Evolutionary conservation across 1,284 basidiomycete genomes (phyloP).

Genomic region (Phlebopus sp.): DNA sequence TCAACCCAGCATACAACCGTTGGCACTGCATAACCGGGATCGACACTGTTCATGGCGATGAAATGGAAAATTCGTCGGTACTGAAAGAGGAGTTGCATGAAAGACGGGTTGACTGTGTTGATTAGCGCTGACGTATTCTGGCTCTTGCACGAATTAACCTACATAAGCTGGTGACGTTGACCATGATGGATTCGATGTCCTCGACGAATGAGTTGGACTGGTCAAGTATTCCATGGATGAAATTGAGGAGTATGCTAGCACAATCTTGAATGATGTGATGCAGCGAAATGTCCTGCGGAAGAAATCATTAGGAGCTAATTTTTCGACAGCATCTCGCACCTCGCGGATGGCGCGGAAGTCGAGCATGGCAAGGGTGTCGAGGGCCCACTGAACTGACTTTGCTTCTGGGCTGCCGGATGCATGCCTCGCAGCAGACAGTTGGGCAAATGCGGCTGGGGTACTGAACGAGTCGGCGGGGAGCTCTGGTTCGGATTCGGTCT

Average conservation of each 20-base stretch:
- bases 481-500: constrained; percentile 40
- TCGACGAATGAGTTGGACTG: constrained; percentile 4
- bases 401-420: background rate
- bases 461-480: constrained; percentile 9
- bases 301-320: background rate
- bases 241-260: constrained; percentile 35
- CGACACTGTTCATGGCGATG: constrained; percentile 37
- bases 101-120: constrained; percentile 24
- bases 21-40: constrained; percentile 20
- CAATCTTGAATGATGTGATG: constrained; percentile 35
- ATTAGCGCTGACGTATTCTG: constrained; percentile 6
- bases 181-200: constrained; percentile 11
- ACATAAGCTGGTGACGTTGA: constrained; percentile 28
- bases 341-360: constrained; percentile 31
- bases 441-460: constrained; percentile 19
- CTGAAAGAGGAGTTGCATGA: constrained; percentile 44
- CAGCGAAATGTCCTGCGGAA: constrained; percentile 32
- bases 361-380: constrained; percentile 24
- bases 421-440: constrained; percentile 14
- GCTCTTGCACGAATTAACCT: background rate
- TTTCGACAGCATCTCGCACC: constrained; percentile 15
- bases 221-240: constrained; percentile 32
- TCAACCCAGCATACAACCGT: constrained; percentile 62
- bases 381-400: constrained; percentile 22
- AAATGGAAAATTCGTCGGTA: constrained; percentile 46